Percentiles rank a stretch among this genome's conserved stretches.
These are phyloP conservation scores for Citrullus colocynthis DNA, from an alignment of 306 rosid species.

Conservation along the genomic window DNA sequence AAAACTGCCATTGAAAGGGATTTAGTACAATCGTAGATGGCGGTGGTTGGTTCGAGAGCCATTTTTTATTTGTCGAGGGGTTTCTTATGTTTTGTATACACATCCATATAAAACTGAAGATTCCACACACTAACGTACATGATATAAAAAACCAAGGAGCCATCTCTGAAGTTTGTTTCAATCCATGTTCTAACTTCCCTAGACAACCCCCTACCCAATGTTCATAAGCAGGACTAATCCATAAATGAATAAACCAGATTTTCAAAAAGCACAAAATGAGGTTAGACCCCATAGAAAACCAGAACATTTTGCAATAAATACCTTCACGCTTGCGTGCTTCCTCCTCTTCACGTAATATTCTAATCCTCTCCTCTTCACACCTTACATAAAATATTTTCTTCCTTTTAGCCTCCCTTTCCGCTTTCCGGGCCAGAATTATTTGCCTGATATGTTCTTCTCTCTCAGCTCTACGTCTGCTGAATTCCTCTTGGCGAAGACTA, in stretches of 20 bases:
- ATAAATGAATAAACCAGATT: not conserved
- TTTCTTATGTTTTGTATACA: not conserved
- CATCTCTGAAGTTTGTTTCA: not conserved
- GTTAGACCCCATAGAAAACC: not conserved
- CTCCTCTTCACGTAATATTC: slow-evolving; percentile 59
- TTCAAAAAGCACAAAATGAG: not conserved
- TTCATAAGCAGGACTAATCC: not conserved
- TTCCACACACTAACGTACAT: not conserved
- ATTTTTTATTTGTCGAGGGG: too few species aligned
- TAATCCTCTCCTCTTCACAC: slow-evolving; percentile 65
- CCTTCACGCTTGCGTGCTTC: slow-evolving; percentile 80
- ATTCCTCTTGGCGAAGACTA: slow-evolving; percentile 54
- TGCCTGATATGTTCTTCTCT: slow-evolving; percentile 55
- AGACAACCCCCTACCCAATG: too few species aligned
- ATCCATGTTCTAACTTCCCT: too few species aligned
- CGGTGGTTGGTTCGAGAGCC: not conserved
- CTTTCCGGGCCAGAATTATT: slow-evolving; percentile 50
- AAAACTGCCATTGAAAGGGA: not conserved
- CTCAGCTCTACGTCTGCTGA: slow-evolving; percentile 47
- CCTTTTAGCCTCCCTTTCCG: slow-evolving; percentile 57
- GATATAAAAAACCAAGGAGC: not conserved
- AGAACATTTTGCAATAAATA: slow-evolving; percentile 3
- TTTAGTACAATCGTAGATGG: not conserved
- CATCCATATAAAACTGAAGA: not conserved
- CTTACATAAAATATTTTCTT: slow-evolving; percentile 63